phyloP scores from a whole-genome alignment of 2,329 filamentous ascomycete species.

The Neonectria neomacrospora region DNA sequence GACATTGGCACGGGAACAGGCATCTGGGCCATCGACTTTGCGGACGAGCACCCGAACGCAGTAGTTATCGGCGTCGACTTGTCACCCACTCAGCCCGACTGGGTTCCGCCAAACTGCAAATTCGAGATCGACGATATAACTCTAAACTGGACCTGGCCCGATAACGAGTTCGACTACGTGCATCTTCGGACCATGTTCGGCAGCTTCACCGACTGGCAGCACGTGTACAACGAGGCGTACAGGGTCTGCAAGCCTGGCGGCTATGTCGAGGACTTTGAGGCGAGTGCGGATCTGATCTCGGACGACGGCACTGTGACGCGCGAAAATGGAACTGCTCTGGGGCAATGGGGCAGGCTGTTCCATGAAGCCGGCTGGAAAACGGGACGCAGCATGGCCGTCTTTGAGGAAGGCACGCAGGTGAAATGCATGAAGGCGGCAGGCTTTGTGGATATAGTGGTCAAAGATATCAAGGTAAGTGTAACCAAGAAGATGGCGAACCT shows the following conservation, averaged over 20 bases:
- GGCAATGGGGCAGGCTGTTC: constrained; percentile 22
- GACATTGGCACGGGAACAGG: constrained; percentile 29
- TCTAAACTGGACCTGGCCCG: constrained; percentile 13
- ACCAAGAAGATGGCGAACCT: not conserved
- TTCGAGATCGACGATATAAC: constrained; percentile 26
- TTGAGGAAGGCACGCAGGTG: constrained; percentile 18
- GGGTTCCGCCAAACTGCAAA: constrained; percentile 19
- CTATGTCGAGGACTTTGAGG: constrained; percentile 23
- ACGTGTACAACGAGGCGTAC: constrained; percentile 20
- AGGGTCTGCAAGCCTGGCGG: constrained; percentile 25
- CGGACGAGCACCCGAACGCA: constrained; percentile 20
- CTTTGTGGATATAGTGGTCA: constrained; percentile 20
- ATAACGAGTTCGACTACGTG: constrained; percentile 23
- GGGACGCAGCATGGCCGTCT: constrained; percentile 19
- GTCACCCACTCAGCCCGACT: constrained; percentile 20
- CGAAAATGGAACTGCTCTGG: constrained; percentile 19
- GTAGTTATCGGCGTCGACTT: constrained; percentile 23
- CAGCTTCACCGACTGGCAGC: constrained; percentile 20
- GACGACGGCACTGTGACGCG: constrained; percentile 22
- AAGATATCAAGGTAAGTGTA: constrained; percentile 15
- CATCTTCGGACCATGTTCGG: constrained; percentile 22
- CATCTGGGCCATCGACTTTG: constrained; percentile 34
- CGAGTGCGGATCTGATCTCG: constrained; percentile 20
- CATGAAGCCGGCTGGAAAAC: constrained; percentile 21
- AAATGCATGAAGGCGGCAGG: constrained; percentile 25